Evolutionary conservation across 2,329 filamentous ascomycete genomes (phyloP), one percentile per base, ranked within the genome.

Genomic region (Uncinocarpus reesii): DNA sequence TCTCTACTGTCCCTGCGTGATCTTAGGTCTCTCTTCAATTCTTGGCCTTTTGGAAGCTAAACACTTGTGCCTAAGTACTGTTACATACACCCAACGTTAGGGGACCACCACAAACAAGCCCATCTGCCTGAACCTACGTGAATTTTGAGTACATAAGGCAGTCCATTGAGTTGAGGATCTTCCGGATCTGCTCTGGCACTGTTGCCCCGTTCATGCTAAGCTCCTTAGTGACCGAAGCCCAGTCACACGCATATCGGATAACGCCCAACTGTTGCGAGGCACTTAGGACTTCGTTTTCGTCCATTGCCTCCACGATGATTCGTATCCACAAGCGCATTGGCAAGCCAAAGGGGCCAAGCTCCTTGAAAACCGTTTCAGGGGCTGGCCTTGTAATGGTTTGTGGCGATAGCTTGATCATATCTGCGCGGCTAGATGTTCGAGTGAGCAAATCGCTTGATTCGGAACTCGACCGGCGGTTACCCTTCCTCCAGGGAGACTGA

Each of bases 121-220:
- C 4, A 26, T 40, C 32, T 41, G 53, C 26, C 31, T 24, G 7
- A 31, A 44, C 13, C 36, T 47, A 47, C 20, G 41, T 31, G n/a
- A 48, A 48, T 15, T 31, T 45, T 28, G 45, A 48, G 48, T 65
- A 65, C 10, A 52, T 58, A 42, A 66, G 61, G 43, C 63, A 65
- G 7, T 55, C 52, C 16, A 64, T 58, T 11, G 57, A 60, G 20
- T 62, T 60, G 24, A 66, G 52, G 29, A 64, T 59, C 35, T 63
- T 64, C 62, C 62, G 63, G 29, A 65, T 58, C 28, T 65, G 63
- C 51, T 65, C 61, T 42, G 61, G 52, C 28, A 59, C 47, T 6
- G 58, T 56, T 2, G 54, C 58, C 0, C 62, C 62, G 18, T 56
- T 57, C 20, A 63, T 59, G 0, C 53, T 56, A 48, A 64, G 42